Percentiles rank a stretch among this genome's conserved stretches.
Conservation (phyloP, 1,284 basidiomycete species). For the Singerocomus rubriflavus region DNA sequence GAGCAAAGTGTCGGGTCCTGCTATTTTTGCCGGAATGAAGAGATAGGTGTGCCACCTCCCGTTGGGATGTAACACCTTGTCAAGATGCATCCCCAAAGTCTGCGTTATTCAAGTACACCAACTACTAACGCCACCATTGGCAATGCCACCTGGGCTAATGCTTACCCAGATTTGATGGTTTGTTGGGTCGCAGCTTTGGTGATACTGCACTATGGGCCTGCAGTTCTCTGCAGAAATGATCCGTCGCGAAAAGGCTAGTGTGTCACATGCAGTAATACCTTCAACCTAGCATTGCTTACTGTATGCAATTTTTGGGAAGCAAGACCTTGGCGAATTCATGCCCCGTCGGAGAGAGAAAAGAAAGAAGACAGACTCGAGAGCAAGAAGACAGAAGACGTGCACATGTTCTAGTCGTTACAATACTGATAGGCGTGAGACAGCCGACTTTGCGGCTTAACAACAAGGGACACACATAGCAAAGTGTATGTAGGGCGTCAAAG, state of each 20-base stretch:
- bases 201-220: slow-evolving; percentile 2
- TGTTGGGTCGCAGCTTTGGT: slow-evolving; percentile 10
- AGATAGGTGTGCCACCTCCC: slow-evolving; percentile 38
- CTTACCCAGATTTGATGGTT: slow-evolving; percentile 8
- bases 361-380: slow-evolving; percentile 29
- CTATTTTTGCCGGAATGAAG: slow-evolving; percentile 58
- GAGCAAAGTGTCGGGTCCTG: slow-evolving; percentile 72
- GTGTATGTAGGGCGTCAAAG: slow-evolving; percentile 27
- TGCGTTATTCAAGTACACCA: slow-evolving; percentile 6
- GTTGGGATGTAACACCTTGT: background rate
- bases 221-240: slow-evolving; percentile 2
- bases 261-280: slow-evolving; percentile 17
- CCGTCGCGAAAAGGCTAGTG: slow-evolving; percentile 12
- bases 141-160: slow-evolving; percentile 1
- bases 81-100: slow-evolving; percentile 6
- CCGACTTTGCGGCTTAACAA: slow-evolving; percentile 25
- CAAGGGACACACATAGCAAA: slow-evolving; percentile 22
- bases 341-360: slow-evolving; percentile 6
- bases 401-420: slow-evolving; percentile 71
- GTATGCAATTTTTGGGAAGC: slow-evolving; percentile 21
- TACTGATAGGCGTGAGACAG: slow-evolving; percentile 31
- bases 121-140: background rate
- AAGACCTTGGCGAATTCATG: slow-evolving; percentile 14
- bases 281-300: slow-evolving; percentile 5
- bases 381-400: slow-evolving; percentile 36